Percentiles rank a stretch among this genome's conserved stretches.
Evolutionary conservation across 164 flowering plant species (phyloP).

Genomic region (Macadamia integrifolia): DNA sequence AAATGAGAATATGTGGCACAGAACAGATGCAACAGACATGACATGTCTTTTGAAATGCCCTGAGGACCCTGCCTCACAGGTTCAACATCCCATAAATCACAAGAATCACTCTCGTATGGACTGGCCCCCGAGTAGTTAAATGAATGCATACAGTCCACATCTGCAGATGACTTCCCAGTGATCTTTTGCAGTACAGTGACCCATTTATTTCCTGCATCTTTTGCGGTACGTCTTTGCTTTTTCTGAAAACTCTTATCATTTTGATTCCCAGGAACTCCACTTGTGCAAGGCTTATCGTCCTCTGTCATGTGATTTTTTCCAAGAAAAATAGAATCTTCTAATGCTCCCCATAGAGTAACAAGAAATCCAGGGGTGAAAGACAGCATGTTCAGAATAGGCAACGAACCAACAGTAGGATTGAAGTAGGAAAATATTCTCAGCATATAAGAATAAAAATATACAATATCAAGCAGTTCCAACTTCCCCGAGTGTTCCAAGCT

Average conservation of each 20-base stretch:
- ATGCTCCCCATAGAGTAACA: constrained; percentile 48
- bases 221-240: constrained; percentile 34
- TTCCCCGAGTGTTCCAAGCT: constrained; percentile 15
- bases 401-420: constrained; percentile 50
- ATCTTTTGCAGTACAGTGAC: constrained; percentile 60
- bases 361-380: constrained; percentile 91
- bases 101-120: constrained; percentile 26
- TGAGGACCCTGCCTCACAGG: constrained; percentile 60
- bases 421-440: constrained; percentile 61
- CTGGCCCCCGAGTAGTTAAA: constrained; percentile 9
- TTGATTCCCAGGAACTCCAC: constrained; percentile 19
- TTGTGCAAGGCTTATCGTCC: constrained; percentile 13
- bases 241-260: constrained; percentile 28
- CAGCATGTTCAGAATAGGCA: constrained; percentile 83
- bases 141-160: constrained; percentile 22
- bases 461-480: constrained; percentile 56
- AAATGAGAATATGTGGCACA: constrained; percentile 86
- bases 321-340: constrained; percentile 51
- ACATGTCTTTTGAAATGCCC: constrained; percentile 54
- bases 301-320: constrained; percentile 14
- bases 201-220: constrained; percentile 69
- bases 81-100: constrained; percentile 69
- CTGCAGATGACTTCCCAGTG: constrained; percentile 56
- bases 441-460: constrained; percentile 63
- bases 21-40: constrained; percentile 76